phyloP scores from a whole-genome alignment of 768 basidiomycete species.

The Scleroderma citrinum region DNA sequence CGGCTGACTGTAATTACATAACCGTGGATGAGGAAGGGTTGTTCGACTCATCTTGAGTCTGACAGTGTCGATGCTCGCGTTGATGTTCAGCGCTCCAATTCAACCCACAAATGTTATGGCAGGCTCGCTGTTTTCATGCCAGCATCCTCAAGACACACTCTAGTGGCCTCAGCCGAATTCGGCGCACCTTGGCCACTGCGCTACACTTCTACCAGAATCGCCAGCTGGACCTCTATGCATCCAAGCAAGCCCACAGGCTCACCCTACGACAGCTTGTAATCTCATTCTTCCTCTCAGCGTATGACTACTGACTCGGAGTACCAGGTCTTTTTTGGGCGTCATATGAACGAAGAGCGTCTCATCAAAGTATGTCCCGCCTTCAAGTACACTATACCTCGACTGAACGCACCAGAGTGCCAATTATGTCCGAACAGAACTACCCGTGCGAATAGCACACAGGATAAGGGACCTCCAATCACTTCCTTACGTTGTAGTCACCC shows the following conservation, averaged over 20 bases:
- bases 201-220: slow-evolving; percentile 77
- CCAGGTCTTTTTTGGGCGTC: slow-evolving; percentile 82
- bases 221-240: slow-evolving; percentile 76
- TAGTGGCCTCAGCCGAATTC: slow-evolving; percentile 14
- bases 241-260: slow-evolving; percentile 63
- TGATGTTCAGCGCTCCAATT: slow-evolving; percentile 1
- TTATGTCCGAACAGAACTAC: slow-evolving; percentile 85
- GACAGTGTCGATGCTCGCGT: neutral
- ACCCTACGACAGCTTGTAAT: slow-evolving; percentile 74
- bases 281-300: slow-evolving; percentile 8
- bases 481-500: slow-evolving; percentile 82
- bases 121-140: slow-evolving; percentile 6
- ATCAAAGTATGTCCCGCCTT: slow-evolving; percentile 49
- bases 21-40: neutral
- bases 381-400: neutral
- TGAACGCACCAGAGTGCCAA: slow-evolving; percentile 63
- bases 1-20: too few relatives aligned
- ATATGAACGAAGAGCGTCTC: slow-evolving; percentile 71
- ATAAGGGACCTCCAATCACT: slow-evolving; percentile 81
- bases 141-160: neutral
- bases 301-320: neutral
- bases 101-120: slow-evolving; percentile 21
- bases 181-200: slow-evolving; percentile 32
- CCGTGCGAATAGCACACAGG: slow-evolving; percentile 82
- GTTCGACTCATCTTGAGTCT: neutral